phyloP scores from a whole-genome alignment of 352 stramenopile genomes.

The Phytophthora sansomeana region DNA sequence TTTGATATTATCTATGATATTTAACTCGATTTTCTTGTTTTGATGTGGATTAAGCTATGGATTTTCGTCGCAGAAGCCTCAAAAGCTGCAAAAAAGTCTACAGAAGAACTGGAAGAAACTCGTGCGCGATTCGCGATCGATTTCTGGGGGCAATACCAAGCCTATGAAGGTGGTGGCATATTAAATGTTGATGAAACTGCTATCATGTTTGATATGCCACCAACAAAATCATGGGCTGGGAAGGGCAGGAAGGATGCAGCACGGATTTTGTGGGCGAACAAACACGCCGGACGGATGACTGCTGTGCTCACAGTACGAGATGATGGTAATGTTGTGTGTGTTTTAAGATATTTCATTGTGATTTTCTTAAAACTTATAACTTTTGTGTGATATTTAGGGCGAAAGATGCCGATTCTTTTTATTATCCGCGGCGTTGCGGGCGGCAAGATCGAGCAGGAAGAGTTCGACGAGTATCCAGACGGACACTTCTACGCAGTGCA shows the following conservation, averaged over 20 bases:
- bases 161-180: background rate
- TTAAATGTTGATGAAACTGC: conserved; percentile 18
- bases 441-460: background rate
- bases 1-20: background rate
- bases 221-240: conserved; percentile 2
- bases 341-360: background rate
- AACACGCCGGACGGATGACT: background rate
- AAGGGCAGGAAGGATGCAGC: conserved; percentile 7
- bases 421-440: background rate
- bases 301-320: conserved; percentile 10
- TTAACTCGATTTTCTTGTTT: conserved; percentile 1
- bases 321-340: conserved; percentile 3
- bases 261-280: conserved; percentile 4
- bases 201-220: too few species aligned
- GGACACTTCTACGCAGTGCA: conserved; percentile 4
- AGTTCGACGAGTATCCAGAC: background rate
- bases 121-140: conserved; percentile 4
- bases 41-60: background rate
- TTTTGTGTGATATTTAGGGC: conserved; percentile 1
- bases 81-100: conserved; percentile 2
- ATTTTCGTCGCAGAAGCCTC: conserved; percentile 6
- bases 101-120: background rate
- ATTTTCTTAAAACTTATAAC: conserved; percentile 1
- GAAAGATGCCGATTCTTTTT: conserved; percentile 15
- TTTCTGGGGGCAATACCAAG: background rate